Base-by-base conservation (phyloP, 2,329 filamentous ascomycete genomes). In the Paraphaeosphaeria sporulosa region DNA sequence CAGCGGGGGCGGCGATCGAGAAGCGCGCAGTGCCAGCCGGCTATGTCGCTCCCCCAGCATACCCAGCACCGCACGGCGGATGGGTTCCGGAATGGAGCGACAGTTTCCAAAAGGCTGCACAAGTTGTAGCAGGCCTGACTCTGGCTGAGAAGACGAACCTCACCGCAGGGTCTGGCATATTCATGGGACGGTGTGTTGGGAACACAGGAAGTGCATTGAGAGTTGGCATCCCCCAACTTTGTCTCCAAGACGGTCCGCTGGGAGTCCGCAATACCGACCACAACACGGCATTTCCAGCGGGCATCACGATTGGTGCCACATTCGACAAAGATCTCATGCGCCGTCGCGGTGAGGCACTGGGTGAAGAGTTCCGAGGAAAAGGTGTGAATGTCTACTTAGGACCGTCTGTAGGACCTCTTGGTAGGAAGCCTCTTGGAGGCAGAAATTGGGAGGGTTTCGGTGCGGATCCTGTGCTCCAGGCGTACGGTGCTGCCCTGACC, bases 111-210 rank as follows among this genome's bases (percentile, higher is more conserved):
- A 92, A 90, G 69, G 91, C 91, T 1, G 83, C 87, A 59, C 76
- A 81, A 3, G 76, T 94, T 15, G 91, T 94, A 17, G 85, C 87
- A 55, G 85, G 87, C 50, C 92, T 94, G 90, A 94, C 90, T 0
- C 77, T 94, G 58, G 90, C 90, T 1, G 91, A 94, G 74, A 94
- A 94, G 79, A 89, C 90, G 3, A 94, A 93, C 71, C 83, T 93
- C 54, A 93, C 90, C 0, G 86, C 86, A 1, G 91, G 91, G 3
- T 89, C 85, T 1, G 90, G 90, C 1, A 84, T 89, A 44, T 89
- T 83, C 64, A 93, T 93, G 90, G 90, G 82, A 34, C 64, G 73
- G 42, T 95, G 92, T 66, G 89, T 90, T 23, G 92, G 91, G 42
- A 93, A 94, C 69, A 90, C 90, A 0, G 90, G 91, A 12, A 91